Base-by-base conservation (phyloP, 768 basidiomycete species). In the Roridomyces roridus region DNA sequence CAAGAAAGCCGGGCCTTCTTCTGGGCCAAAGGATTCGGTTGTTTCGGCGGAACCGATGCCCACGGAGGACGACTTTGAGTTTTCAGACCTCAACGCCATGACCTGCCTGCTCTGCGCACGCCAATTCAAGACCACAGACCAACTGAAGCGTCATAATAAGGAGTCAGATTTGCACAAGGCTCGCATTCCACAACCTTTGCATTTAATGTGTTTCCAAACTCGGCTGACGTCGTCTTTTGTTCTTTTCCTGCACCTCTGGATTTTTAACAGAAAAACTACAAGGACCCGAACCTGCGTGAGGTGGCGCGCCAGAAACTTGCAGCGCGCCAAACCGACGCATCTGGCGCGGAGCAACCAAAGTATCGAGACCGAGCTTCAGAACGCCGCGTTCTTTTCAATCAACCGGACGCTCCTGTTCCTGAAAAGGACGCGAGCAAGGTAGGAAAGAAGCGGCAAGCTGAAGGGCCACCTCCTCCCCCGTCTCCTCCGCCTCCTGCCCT, bases 121-220 rank as follows among this genome's bases (percentile, higher is more conserved):
- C 26, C 92, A 96, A 68, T 95, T 99, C 85, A 98, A 96, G 74
- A 78, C 83, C 4, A 64, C 89, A 54, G 94, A 96, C 23, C 87
- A 92, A 62, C 80, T 99, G 37, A 88, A 83, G 66, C 86, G 94
- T 17, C 97, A 99, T 70, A 94, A 92, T 69, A 89, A 87, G 65
- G 93, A 92, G 76, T 99, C 97, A 23, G 92, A 91, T 69, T 77
- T 99, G 60, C 97, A 99, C 76, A 98, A 98, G 91, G 96, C 79
- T 77, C 73, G 82, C 72, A 60, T 72, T 70, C 69, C 66, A 80
- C 77, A 72, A 77, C 76, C 31, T 64, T 67, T 71, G 59, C 70
- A 43, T 66, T 55, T 54, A 58, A 35, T 63, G 37, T 56, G 56
- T 64, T 64, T 53, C 51, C 63, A 49, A 39, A 60, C 44, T 50